Evolutionary conservation across 768 basidiomycete species (phyloP).

Genomic region (Gyrodon lividus): DNA sequence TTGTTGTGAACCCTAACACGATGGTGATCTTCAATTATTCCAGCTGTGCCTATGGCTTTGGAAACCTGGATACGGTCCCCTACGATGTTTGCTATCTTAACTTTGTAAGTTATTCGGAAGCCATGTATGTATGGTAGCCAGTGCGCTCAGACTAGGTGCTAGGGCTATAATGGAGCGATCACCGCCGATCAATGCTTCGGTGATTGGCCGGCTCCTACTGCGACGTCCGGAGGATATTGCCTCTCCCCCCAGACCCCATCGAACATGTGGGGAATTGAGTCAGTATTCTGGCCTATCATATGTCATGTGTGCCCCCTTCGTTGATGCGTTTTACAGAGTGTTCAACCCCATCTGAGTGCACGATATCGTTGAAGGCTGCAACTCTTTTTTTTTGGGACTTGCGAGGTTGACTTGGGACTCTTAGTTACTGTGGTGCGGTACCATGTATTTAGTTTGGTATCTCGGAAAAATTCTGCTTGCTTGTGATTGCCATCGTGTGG

Average conservation of each 20-base stretch:
- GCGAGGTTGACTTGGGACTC: too few species aligned
- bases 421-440: background rate
- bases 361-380: too few species aligned
- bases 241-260: background rate
- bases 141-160: too few species aligned
- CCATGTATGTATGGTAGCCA: background rate
- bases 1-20: background rate
- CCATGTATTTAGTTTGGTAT: too few species aligned
- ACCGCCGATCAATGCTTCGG: constrained; percentile 1
- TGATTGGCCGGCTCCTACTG: background rate
- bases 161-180: background rate
- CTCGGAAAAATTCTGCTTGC: too few species aligned
- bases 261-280: background rate
- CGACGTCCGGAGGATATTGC: background rate
- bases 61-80: background rate
- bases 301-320: too few species aligned
- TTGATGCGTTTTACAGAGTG: background rate
- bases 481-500: too few species aligned
- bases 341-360: background rate
- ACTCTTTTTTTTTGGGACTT: too few species aligned
- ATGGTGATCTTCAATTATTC: background rate
- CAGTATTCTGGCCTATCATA: background rate
- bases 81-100: constrained; percentile 1
- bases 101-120: background rate
- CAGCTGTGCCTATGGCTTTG: background rate